phyloP scores from a whole-genome alignment of 306 rosid genomes.

The Malus fusca region DNA sequence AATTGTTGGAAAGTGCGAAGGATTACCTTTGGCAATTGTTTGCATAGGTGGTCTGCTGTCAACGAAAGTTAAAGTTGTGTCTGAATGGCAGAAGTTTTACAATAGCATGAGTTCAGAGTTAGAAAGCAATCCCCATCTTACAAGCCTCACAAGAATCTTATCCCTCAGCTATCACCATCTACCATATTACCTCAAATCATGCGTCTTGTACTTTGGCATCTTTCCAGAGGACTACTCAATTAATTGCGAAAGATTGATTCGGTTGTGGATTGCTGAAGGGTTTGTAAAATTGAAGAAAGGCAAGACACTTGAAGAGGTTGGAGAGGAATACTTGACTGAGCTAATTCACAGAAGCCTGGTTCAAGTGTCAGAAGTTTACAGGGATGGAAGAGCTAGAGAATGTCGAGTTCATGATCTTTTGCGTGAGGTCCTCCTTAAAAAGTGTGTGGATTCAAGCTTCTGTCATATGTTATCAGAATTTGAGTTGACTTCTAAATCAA shows the following conservation, averaged over 20 bases:
- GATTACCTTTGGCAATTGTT: slow-evolving; percentile 14
- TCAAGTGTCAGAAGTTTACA: not conserved
- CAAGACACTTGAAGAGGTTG: not conserved
- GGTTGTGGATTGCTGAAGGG: slow-evolving; percentile 22
- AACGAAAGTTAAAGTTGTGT: not conserved
- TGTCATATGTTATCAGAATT: not conserved
- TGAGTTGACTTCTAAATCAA: not conserved
- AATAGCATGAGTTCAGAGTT: slow-evolving; percentile 9
- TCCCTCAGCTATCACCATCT: slow-evolving; percentile 10
- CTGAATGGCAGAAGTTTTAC: not conserved
- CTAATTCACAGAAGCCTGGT: slow-evolving; percentile 1
- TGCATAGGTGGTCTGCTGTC: not conserved
- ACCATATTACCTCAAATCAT: slow-evolving; percentile 17
- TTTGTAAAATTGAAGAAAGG: not conserved
- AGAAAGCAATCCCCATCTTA: not conserved
- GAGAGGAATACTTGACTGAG: not conserved
- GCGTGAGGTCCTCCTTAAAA: not conserved
- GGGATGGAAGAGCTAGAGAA: not conserved
- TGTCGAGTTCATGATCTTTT: slow-evolving; percentile 13
- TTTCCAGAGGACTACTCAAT: not conserved
- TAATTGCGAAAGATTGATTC: not conserved
- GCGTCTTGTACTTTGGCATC: slow-evolving; percentile 8
- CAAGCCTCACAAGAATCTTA: slow-evolving; percentile 3
- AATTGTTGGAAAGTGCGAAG: not conserved
- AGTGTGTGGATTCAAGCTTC: not conserved